Percentiles rank a stretch among this genome's conserved stretches.
phyloP scores from a whole-genome alignment of 805 yeast species.

The Ogataea paraovalis region DNA sequence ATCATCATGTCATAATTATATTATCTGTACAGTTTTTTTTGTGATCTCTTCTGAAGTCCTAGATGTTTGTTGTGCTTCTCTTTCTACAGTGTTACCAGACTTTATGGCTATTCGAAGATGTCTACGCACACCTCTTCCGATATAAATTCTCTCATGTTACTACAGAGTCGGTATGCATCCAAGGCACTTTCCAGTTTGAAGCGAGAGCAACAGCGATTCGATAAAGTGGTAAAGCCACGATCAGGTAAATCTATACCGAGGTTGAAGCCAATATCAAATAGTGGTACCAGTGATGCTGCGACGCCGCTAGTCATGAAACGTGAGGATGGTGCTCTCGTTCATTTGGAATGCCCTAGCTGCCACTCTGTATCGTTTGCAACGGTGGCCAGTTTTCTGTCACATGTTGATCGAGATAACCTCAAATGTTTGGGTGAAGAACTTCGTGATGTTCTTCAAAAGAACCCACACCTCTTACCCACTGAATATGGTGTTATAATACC shows the following conservation, averaged over 20 bases:
- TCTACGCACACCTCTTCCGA: not conserved
- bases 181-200: not conserved
- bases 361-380: not conserved
- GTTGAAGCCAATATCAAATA: constrained; percentile 3
- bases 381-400: constrained; percentile 6
- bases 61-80: too few species aligned
- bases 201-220: not conserved
- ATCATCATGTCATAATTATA: too few species aligned
- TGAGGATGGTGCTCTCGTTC: constrained; percentile 14
- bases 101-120: too few species aligned
- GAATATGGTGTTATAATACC: constrained; percentile 9
- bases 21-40: too few species aligned
- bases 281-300: not conserved
- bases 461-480: constrained; percentile 5
- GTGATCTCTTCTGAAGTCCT: too few species aligned
- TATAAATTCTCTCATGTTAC: not conserved
- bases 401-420: constrained; percentile 7
- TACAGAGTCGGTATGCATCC: not conserved
- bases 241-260: constrained; percentile 3
- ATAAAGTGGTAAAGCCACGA: not conserved
- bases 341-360: constrained; percentile 17
- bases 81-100: too few species aligned
- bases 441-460: not conserved
- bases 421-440: constrained; percentile 7
- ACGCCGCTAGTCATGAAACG: constrained; percentile 4